Evolutionary conservation across 805 yeast species (phyloP).

Genomic region (Ogataea thermomethanolica): DNA sequence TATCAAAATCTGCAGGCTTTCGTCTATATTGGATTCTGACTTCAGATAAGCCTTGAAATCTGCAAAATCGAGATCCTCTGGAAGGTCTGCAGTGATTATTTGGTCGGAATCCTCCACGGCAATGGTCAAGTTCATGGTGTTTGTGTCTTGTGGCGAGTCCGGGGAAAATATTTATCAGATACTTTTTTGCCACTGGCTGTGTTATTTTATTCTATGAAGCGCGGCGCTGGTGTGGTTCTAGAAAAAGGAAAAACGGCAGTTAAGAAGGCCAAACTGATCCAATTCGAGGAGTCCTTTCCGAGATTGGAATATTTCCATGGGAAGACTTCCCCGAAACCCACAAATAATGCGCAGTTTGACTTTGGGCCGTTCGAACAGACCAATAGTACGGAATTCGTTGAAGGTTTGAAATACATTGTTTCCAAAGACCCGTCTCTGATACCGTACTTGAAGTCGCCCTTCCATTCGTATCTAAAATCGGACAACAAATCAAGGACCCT

Average conservation of each 20-base stretch:
- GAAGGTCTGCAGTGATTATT: conserved; percentile 56
- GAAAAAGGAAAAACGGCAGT: conserved; percentile 5
- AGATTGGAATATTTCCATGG: conserved; percentile 6
- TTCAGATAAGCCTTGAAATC: conserved; percentile 75
- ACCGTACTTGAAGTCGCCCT: conserved; percentile 11
- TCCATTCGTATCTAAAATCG: conserved; percentile 10
- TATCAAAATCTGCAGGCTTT: conserved; percentile 45
- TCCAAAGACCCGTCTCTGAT: conserved; percentile 25
- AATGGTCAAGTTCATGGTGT: conserved; percentile 48
- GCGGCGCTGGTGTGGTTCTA: conserved; percentile 6
- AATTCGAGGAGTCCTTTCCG: conserved; percentile 7
- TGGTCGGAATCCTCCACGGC: conserved; percentile 48
- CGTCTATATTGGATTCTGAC: conserved; percentile 58
- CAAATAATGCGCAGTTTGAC: background rate
- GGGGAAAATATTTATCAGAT: background rate
- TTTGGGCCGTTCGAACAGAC: background rate
- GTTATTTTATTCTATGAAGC: conserved; percentile 2
- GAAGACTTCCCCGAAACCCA: background rate
- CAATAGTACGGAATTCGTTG: conserved; percentile 23
- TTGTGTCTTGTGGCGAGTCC: conserved; percentile 2
- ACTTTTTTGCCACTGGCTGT: conserved; percentile 10
- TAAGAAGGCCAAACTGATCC: conserved; percentile 8
- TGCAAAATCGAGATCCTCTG: conserved; percentile 55
- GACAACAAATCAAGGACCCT: conserved; percentile 6
- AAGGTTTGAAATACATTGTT: conserved; percentile 25